Percentiles rank a stretch among this genome's conserved stretches.
phyloP scores from a whole-genome alignment of 768 basidiomycete species.

The Coprinellus aureogranulatus region DNA sequence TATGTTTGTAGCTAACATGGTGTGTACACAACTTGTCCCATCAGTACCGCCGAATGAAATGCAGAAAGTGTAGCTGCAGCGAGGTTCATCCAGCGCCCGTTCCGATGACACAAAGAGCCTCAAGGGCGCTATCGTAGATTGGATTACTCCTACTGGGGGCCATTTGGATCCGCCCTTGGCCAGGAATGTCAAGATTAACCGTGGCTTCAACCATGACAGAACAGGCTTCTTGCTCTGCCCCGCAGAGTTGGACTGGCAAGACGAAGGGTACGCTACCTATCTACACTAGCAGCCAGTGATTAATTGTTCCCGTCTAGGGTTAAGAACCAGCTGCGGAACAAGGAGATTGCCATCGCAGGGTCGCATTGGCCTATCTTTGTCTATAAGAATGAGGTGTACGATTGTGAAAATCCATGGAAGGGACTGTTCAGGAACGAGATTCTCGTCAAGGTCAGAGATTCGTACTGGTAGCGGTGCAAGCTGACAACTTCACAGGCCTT shows the following conservation, averaged over 20 bases:
- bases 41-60: too few species aligned
- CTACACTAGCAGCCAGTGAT: too few species aligned
- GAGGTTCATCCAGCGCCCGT: background rate
- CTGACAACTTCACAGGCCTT: background rate
- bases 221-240: constrained; percentile 1
- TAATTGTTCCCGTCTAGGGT: background rate
- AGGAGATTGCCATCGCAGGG: background rate
- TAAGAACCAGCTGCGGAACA: background rate
- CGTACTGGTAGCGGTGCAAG: background rate
- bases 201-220: background rate
- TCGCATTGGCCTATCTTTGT: background rate
- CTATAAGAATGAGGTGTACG: background rate
- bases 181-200: background rate
- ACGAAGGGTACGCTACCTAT: background rate
- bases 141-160: background rate
- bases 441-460: background rate
- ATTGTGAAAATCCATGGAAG: background rate
- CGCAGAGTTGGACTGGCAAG: background rate
- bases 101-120: background rate
- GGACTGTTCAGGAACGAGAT: background rate
- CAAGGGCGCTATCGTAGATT: background rate
- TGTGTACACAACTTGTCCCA: background rate
- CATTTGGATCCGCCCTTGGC: background rate
- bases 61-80: background rate
- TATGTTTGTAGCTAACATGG: too few species aligned